phyloP scores from a whole-genome alignment of 2,329 filamentous ascomycete genomes.

The Aphanoascus verrucosus region DNA sequence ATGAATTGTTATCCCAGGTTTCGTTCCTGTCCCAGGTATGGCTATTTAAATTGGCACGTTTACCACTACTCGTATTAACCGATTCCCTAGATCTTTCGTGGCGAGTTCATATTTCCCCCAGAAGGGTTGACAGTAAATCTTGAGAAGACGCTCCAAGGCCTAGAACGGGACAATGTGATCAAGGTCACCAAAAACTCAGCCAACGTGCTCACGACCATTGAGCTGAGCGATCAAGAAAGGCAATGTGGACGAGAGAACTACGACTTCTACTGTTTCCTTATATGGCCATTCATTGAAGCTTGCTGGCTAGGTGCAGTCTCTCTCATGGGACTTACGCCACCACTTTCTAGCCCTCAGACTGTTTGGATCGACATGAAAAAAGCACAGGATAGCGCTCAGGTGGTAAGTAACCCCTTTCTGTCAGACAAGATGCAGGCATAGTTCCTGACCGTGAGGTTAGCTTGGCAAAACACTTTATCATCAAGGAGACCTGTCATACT shows the following conservation, averaged over 20 bases:
- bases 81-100: conserved; percentile 61
- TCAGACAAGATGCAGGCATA: background rate
- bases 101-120: conserved; percentile 92
- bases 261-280: conserved; percentile 96
- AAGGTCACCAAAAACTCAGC: conserved; percentile 49
- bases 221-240: conserved; percentile 66
- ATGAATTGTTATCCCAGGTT: conserved; percentile 65
- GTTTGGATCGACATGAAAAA: conserved; percentile 69
- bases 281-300: conserved; percentile 96
- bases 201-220: conserved; percentile 52
- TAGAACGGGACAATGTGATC: conserved; percentile 72
- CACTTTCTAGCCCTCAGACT: conserved; percentile 47
- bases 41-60: background rate
- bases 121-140: conserved; percentile 74
- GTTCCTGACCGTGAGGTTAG: conserved; percentile 31
- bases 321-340: conserved; percentile 75
- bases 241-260: conserved; percentile 79
- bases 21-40: conserved; percentile 65
- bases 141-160: conserved; percentile 61
- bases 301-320: conserved; percentile 85
- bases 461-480: conserved; percentile 95
- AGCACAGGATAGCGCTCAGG: conserved; percentile 69
- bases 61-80: conserved; percentile 9
- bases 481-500: conserved; percentile 92
- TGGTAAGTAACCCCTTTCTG: conserved; percentile 43